A percentile compares a stretch with the other conserved stretches of the same genome.
Conservation (phyloP, 805 yeast genomes). For the Zygosaccharomyces bailii region DNA sequence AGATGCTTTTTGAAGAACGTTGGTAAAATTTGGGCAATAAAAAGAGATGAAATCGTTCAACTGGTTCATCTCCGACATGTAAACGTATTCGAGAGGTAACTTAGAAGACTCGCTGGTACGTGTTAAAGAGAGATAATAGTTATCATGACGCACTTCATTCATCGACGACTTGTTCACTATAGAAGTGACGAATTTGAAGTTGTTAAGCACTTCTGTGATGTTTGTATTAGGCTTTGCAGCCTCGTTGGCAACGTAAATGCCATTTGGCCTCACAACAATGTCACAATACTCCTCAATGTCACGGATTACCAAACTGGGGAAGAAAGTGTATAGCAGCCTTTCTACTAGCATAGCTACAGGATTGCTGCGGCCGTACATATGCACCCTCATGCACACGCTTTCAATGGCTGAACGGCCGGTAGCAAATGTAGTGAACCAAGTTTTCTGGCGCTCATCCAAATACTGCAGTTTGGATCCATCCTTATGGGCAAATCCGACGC, state of each 20-base stretch:
- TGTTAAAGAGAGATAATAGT: conserved; percentile 82
- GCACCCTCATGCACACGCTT: conserved; percentile 56
- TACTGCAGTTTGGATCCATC: conserved; percentile 34
- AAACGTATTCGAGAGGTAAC: conserved; percentile 72
- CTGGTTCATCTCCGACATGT: conserved; percentile 86
- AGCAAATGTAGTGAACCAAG: conserved; percentile 60
- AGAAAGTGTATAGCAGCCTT: conserved; percentile 51
- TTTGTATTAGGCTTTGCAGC: conserved; percentile 27
- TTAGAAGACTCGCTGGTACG: conserved; percentile 68
- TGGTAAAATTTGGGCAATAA: conserved; percentile 41
- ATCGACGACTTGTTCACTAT: conserved; percentile 81
- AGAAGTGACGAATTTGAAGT: conserved; percentile 66
- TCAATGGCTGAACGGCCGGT: conserved; percentile 82
- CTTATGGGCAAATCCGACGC: conserved; percentile 44
- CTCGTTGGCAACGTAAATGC: conserved; percentile 28
- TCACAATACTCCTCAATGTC: conserved; percentile 52
- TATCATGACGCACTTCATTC: conserved; percentile 69
- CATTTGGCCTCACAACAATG: conserved; percentile 54
- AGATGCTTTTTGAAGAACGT: conserved; percentile 42
- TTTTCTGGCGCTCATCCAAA: conserved; percentile 35
- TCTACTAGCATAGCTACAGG: conserved; percentile 65
- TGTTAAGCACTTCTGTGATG: conserved; percentile 45
- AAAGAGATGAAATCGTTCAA: conserved; percentile 63
- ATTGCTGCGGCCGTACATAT: conserved; percentile 78
- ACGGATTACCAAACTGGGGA: conserved; percentile 53